Base-by-base conservation (phyloP, 352 stramenopile species). In the Thalassiosira livingstoniorum region DNA sequence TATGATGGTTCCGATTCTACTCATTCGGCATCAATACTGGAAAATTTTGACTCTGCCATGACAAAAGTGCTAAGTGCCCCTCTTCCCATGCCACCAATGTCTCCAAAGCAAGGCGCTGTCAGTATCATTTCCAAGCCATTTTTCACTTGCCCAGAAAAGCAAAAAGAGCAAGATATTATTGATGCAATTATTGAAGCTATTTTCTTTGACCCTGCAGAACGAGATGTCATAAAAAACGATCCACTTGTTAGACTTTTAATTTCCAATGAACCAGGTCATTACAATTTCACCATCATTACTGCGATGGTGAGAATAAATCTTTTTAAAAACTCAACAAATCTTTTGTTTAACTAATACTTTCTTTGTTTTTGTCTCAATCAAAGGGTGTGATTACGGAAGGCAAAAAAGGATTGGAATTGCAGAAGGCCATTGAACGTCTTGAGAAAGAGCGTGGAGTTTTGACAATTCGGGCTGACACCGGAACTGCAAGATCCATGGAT, bases 381-480 rank as follows among this genome's bases (percentile, higher is more conserved):
- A n/a, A n/a, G n/a, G 91, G 91, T 21, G 91, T 95, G 15, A 92
- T 95, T 32, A 95, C 91, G 29, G 91, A 95, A 35, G 91, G 91
- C 13, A 92, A 94, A 65, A 86, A 91, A 62, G 91, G 91, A 11
- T 79, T 84, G n/a, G 91, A 95, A 45, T 77, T 95, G 29, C 60
- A 91, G 35, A 70, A 76, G 43, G 82, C 90, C 18, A 89, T 93
- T 54, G 66, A 90, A 71, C 58, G 91, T 65, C 67, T 95, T 1
- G 80, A 94, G 64, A 78, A 89, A 69, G 63, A 90, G 64, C 71
- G 91, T 43, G 90, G 88, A 21, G 86, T 95, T 13, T 76, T 86
- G n/a, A 87, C 75, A 21, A 90, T 95, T 64, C 83, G 91, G 76
- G 81, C 91, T 35, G 91, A 94, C 61, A 95, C 91, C 29, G 91